Conservation (phyloP, 495 filamentous ascomycete species). For the Beverwykella pulmonaria region DNA sequence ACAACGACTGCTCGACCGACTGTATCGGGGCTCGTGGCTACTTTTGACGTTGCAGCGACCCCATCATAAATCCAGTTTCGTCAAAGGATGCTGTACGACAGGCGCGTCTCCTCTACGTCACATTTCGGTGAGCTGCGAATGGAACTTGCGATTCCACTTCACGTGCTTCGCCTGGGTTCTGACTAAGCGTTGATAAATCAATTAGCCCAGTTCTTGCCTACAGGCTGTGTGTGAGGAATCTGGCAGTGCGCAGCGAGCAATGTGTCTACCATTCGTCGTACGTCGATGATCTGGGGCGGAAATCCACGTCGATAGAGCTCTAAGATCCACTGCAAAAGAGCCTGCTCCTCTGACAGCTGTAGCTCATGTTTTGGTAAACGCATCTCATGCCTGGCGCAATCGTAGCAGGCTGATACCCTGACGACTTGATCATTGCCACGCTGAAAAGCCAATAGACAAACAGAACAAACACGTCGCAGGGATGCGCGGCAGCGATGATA, state of each 20-base stretch:
- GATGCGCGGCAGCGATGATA: neutral
- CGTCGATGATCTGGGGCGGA: slow-evolving; percentile 17
- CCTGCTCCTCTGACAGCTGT: too few species aligned
- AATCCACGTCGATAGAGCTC: slow-evolving; percentile 23
- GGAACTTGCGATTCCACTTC: slow-evolving; percentile 20
- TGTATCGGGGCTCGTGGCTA: slow-evolving; percentile 36
- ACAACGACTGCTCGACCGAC: neutral
- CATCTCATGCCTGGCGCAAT: too few species aligned
- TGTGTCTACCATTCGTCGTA: slow-evolving; percentile 17
- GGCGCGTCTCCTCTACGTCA: slow-evolving; percentile 1
- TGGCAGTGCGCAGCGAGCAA: slow-evolving; percentile 7
- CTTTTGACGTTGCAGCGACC: slow-evolving; percentile 33
- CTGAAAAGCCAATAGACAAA: too few species aligned
- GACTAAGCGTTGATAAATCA: slow-evolving; percentile 21
- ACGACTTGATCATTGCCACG: too few species aligned
- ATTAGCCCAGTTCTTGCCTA: slow-evolving; percentile 13
- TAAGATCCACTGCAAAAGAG: slow-evolving; percentile 15
- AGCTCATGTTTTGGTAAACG: too few species aligned
- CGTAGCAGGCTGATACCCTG: too few species aligned
- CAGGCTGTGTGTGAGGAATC: slow-evolving; percentile 6
- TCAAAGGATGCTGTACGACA: slow-evolving; percentile 12
- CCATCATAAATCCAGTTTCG: slow-evolving; percentile 33
- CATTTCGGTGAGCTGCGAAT: slow-evolving; percentile 14
- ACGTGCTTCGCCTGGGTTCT: slow-evolving; percentile 26
- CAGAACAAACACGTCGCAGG: neutral